Evolutionary conservation across 75 land plant species (phyloP), one percentile per base, ranked within the genome.

Genomic region (Azolla pinnata): DNA sequence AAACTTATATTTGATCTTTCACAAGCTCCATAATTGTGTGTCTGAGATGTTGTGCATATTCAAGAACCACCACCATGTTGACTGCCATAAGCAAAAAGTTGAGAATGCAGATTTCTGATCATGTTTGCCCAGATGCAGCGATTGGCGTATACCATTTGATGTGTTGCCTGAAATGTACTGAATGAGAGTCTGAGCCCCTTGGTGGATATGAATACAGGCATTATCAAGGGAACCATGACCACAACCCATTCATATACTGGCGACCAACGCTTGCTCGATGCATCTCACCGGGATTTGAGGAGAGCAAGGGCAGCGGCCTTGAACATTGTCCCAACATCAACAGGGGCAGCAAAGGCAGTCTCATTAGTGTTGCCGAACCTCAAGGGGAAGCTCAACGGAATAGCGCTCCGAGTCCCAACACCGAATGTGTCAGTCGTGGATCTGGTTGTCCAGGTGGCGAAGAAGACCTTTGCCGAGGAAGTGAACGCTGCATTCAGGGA

Each of bases 191-290:
- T 7, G 4, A 5, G 33, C 14, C 9, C 8, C 4, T 14, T 56
- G 17, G 16, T 24, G 16, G 17, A n/a, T n/a, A n/a, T n/a, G n/a
- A 44, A 33, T 64, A 58, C 82, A 85, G 96, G 89, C 19, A 92
- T 92, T 77, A 86, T 92, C 69, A 88, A 92, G 82, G 97, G 97
- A 12, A 88, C 96, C 52, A 92, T 92, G 97, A 92, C 97, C 31
- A 92, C 97, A 23, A 92, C 96, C 26, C 97, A 92, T 67, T 92
- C 97, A 50, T 92, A 92, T 81, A 92, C 97, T 4, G 96, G 97
- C 0, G 97, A 91, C 72, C 97, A 92, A 68, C 72, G 96, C 65
- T 81, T 92, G 29, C 75, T 88, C 46, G 97, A 88, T 38, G 96
- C 97, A 10, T 80, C 84, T 66, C 96, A 88, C 84, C 57, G 96